Evolutionary conservation across 176 grass and related monocot genomes (phyloP).

Genomic region (Melocanna baccifera): DNA sequence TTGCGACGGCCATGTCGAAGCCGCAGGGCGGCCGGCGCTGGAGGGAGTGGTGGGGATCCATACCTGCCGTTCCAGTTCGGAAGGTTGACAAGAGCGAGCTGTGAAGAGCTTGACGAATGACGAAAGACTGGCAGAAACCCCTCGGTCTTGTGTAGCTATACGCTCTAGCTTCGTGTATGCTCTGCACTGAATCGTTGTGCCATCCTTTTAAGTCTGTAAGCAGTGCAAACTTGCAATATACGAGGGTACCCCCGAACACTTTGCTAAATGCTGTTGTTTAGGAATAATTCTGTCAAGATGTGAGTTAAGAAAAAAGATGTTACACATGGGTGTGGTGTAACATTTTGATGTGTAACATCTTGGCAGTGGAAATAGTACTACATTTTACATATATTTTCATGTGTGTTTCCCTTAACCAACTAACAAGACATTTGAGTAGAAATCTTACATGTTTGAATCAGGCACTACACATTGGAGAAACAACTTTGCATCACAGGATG

Average conservation of each 20-base stretch:
- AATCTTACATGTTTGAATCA: neutral
- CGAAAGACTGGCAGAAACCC: neutral
- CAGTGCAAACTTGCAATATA: neutral
- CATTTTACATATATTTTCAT: neutral
- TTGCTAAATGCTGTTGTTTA: neutral
- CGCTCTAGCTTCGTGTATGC: neutral
- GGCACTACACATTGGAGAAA: no score
- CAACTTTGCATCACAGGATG: no score
- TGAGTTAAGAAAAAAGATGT: neutral
- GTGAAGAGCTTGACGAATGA: neutral
- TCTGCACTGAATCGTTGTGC: neutral
- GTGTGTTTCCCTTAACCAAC: neutral
- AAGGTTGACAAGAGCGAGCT: conserved; percentile 30
- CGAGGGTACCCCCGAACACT: neutral
- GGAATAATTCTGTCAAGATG: conserved; percentile 6
- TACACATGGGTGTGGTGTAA: neutral
- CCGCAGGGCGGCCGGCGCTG: conserved; percentile 55
- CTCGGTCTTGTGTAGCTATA: neutral
- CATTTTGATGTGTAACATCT: no score
- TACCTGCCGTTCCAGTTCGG: conserved; percentile 60
- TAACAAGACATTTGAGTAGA: no score
- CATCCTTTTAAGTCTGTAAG: neutral
- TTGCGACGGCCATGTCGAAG: conserved; percentile 33
- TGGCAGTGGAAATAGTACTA: neutral
- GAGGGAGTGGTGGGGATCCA: conserved; percentile 95